Conservation (phyloP, 2,329 filamentous ascomycete genomes). For the Reticulascus tulasneorum region DNA sequence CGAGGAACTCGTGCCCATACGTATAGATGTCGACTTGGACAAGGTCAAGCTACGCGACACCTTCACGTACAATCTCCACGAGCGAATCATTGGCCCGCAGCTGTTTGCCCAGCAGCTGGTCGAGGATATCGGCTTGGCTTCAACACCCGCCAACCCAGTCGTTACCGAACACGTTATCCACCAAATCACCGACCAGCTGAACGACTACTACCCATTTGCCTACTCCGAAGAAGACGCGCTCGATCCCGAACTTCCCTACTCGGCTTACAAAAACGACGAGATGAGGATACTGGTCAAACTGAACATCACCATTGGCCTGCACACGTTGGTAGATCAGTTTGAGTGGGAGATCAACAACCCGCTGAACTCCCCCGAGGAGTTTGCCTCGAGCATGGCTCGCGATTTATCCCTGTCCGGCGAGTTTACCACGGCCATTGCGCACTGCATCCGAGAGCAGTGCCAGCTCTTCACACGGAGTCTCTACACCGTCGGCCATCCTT, state of each 20-base stretch:
- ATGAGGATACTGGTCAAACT: constrained; percentile 95
- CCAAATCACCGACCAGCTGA: constrained; percentile 83
- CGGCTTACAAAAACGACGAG: constrained; percentile 96
- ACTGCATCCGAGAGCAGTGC: constrained; percentile 93
- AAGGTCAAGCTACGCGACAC: constrained; percentile 95
- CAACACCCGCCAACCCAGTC: constrained; percentile 56
- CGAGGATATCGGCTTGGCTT: constrained; percentile 77
- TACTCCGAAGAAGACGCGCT: constrained; percentile 86
- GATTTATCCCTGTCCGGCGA: constrained; percentile 91
- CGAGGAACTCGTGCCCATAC: constrained; percentile 86
- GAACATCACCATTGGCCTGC: constrained; percentile 94
- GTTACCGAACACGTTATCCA: constrained; percentile 56
- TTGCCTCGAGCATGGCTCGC: constrained; percentile 81
- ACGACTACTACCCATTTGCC: constrained; percentile 89
- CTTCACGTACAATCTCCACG: constrained; percentile 97
- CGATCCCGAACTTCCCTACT: constrained; percentile 85
- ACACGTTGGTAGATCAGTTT: constrained; percentile 93
- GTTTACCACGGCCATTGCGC: constrained; percentile 94
- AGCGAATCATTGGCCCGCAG: constrained; percentile 74
- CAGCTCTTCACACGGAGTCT: constrained; percentile 92
- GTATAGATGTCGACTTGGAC: constrained; percentile 91
- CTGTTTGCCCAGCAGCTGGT: constrained; percentile 85
- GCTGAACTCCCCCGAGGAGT: constrained; percentile 89
- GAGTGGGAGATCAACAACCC: constrained; percentile 99
- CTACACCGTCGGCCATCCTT: constrained; percentile 89